phyloP scores from a whole-genome alignment of 768 basidiomycete species.

The Sistotremastrum suecicum region DNA sequence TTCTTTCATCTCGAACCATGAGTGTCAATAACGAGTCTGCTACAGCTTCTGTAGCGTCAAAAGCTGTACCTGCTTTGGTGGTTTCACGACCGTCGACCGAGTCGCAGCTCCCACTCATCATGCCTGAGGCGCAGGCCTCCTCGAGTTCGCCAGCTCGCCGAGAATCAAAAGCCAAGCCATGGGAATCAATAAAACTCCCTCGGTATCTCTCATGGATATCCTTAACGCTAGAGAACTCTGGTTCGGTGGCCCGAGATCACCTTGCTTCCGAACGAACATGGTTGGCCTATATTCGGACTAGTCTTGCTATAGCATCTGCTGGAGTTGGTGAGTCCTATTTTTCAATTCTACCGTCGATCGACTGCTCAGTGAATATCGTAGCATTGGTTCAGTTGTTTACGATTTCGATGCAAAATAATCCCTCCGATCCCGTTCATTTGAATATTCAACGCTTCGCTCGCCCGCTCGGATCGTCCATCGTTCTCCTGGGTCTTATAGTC shows the following conservation, averaged over 20 bases:
- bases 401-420: slow-evolving; percentile 14
- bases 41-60: too few relatives aligned
- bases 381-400: slow-evolving; percentile 46
- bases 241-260: slow-evolving; percentile 52
- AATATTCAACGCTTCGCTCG: slow-evolving; percentile 23
- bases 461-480: slow-evolving; percentile 36
- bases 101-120: too few relatives aligned
- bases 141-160: too few relatives aligned
- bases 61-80: too few relatives aligned
- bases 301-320: slow-evolving; percentile 40
- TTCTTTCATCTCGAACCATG: too few relatives aligned
- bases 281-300: slow-evolving; percentile 51
- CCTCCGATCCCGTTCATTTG: not conserved
- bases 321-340: slow-evolving; percentile 37
- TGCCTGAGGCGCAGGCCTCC: too few relatives aligned
- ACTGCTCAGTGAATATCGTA: slow-evolving; percentile 6
- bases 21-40: too few relatives aligned
- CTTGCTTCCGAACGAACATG: slow-evolving; percentile 51
- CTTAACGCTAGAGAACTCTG: slow-evolving; percentile 37
- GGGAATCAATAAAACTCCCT: slow-evolving; percentile 7
- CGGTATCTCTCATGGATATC: not conserved
- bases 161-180: slow-evolving; percentile 9
- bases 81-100: too few relatives aligned
- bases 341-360: not conserved
- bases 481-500: slow-evolving; percentile 31